Conservation (phyloP, 768 basidiomycete genomes). For the Leccinellum rugosiceps region DNA sequence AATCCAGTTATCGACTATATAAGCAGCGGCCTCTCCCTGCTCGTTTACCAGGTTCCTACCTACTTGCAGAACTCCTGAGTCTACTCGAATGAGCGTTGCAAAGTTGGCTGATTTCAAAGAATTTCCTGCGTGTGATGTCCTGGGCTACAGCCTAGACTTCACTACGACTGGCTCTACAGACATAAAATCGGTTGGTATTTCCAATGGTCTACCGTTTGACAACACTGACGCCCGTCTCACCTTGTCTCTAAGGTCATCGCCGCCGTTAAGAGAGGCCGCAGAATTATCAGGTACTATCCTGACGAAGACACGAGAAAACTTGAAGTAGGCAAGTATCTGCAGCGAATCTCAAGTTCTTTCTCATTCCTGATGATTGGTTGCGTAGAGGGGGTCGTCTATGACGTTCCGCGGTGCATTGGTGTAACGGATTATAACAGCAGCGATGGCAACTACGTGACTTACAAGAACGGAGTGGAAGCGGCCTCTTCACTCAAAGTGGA, state of each 20-base stretch:
- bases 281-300: neutral
- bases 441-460: conserved; percentile 5
- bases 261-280: neutral
- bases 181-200: neutral
- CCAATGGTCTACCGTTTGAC: neutral
- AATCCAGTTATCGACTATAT: neutral
- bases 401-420: conserved; percentile 1
- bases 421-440: neutral
- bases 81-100: neutral
- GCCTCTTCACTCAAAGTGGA: neutral
- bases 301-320: neutral
- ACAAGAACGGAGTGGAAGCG: neutral
- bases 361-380: neutral
- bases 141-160: neutral
- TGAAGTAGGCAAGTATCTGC: neutral
- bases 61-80: neutral
- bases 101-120: neutral
- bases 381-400: neutral
- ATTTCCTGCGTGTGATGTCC: neutral
- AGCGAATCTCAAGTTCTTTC: neutral
- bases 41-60: neutral
- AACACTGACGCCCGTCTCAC: neutral
- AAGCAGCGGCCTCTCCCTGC: neutral
- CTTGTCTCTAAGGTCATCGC: neutral
- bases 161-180: neutral